Conservation (phyloP, 495 filamentous ascomycete genomes). For the Copromyces sp. region DNA sequence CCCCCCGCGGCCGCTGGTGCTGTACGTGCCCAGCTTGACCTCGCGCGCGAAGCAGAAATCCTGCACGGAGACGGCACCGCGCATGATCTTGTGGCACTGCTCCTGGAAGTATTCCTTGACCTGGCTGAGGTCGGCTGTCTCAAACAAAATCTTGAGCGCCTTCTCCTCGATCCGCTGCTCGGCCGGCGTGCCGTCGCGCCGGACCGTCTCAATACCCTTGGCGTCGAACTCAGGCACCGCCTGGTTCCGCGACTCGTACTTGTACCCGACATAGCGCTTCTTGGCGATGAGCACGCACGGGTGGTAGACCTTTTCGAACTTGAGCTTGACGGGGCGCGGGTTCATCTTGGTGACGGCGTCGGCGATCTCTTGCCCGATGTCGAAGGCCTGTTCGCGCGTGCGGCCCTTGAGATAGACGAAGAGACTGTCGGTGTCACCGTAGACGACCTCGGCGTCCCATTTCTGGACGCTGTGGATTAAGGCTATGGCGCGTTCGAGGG, state of each 20-base stretch:
- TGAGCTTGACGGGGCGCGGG: conserved; percentile 85
- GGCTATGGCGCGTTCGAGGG: conserved; percentile 85
- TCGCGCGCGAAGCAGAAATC: conserved; percentile 94
- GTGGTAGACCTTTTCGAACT: conserved; percentile 97
- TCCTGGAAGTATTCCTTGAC: conserved; percentile 86
- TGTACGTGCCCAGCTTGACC: conserved; percentile 85
- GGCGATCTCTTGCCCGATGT: conserved; percentile 89
- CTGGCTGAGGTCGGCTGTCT: conserved; percentile 76
- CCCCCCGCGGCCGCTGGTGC: conserved; percentile 54
- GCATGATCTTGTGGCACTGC: conserved; percentile 91
- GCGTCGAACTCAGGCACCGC: conserved; percentile 86
- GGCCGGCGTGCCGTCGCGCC: conserved; percentile 87
- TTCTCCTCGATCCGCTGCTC: conserved; percentile 98
- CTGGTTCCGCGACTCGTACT: conserved; percentile 76
- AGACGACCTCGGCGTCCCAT: conserved; percentile 95
- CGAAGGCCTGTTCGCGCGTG: conserved; percentile 78
- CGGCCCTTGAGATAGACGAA: conserved; percentile 86
- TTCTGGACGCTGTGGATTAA: conserved; percentile 76
- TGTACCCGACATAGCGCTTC: conserved; percentile 97
- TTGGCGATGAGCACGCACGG: conserved; percentile 91
- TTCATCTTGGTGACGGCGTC: conserved; percentile 81
- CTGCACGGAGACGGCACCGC: conserved; percentile 75
- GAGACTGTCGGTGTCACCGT: conserved; percentile 95
- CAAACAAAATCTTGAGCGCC: conserved; percentile 73
- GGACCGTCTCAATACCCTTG: conserved; percentile 95